A percentile compares a stretch with the other conserved stretches of the same genome.
Evolutionary conservation across 805 yeast genomes (phyloP).

Genomic region (Candida tibetensis): DNA sequence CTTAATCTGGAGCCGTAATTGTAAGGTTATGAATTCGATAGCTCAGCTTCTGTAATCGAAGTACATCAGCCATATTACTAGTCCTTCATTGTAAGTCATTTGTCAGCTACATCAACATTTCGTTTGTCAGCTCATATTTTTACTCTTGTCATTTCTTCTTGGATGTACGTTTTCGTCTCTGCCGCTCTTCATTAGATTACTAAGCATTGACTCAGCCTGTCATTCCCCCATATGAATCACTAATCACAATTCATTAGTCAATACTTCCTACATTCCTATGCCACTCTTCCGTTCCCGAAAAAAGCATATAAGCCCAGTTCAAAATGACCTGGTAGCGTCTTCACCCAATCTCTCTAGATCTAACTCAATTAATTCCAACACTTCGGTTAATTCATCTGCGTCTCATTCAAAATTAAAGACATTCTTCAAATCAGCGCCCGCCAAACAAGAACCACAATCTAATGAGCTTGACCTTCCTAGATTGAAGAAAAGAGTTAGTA

Average conservation of each 20-base stretch:
- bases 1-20: no score
- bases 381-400: conserved; percentile 3
- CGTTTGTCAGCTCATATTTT: no score
- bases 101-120: no score
- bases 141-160: no score
- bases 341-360: conserved; percentile 2
- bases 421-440: background rate
- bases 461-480: background rate
- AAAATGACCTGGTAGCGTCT: background rate
- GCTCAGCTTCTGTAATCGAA: no score
- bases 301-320: conserved; percentile 1
- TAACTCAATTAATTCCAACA: conserved; percentile 4
- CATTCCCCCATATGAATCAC: background rate
- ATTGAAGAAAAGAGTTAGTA: conserved; percentile 21
- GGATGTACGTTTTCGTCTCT: no score
- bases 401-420: background rate
- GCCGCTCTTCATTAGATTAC: no score
- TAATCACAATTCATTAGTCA: no score
- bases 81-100: no score
- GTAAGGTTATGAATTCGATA: no score
- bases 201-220: background rate
- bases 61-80: no score
- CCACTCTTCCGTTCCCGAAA: conserved; percentile 4
- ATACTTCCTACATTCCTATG: no score
- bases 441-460: background rate